Evolutionary conservation across 2,329 filamentous ascomycete species (phyloP), one percentile per base, ranked within the genome.

Genomic region (Tolypocladium endophyticum): DNA sequence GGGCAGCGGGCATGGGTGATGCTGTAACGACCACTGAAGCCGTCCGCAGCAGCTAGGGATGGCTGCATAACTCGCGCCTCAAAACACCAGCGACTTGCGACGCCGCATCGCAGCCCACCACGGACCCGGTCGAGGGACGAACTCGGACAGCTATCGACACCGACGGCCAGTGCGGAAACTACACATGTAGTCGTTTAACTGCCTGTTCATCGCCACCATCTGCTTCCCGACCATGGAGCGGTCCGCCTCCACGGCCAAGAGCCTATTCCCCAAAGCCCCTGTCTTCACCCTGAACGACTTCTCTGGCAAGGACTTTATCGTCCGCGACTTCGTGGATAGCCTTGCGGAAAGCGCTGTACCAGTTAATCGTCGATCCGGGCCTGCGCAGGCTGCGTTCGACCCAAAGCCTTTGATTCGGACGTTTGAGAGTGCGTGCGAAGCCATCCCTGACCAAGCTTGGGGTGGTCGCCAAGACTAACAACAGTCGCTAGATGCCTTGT

Each of bases 381-480:
- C 83, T 64, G 79, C 77, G 70, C 80, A 81, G 62, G 76, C 81
- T 60, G 77, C 81, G 5, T 99, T 99, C 76, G 94, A 99, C 69
- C 92, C 94, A 0, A 99, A 99, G 75, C 95, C 94, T 38, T 80
- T 99, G 67, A 99, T 99, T 68, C 87, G 94, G 61, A 92, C 91
- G 1, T 99, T 99, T 72, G 94, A 99, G 71, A 86, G 84, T 86
- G 77, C 64, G 84, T 86, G 77, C 64, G 76, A 61, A n/a, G 41
- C 30, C 53, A 38, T 38, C 9, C 41, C 28, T 30, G 55, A 12
- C 36, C 28, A 12, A n/a, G n/a, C 14, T 11, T 3, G 36, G 16
- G 23, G 30, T 30, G 53, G 57, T 30, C 36, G 54, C 56, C 28
- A 35, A 52, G 54, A 33, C 50, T 54, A 16, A 54, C 50, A 16